phyloP scores from a whole-genome alignment of 805 yeast genomes.

The Hanseniaspora guilliermondii region DNA sequence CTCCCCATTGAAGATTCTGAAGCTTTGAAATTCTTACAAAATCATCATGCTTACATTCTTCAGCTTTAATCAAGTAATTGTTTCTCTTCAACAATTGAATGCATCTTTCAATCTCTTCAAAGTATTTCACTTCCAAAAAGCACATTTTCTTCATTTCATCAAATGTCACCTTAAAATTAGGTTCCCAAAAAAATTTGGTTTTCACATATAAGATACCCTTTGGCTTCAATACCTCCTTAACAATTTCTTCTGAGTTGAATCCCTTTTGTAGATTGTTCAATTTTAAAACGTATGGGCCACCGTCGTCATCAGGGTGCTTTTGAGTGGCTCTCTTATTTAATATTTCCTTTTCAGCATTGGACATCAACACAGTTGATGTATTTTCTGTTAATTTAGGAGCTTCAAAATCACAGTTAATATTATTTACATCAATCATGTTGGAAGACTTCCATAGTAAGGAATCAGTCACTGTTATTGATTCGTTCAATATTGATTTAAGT shows the following conservation, averaged over 20 bases:
- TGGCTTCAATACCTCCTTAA: slow-evolving; percentile 50
- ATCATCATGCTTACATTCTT: slow-evolving; percentile 1
- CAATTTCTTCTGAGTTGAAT: slow-evolving; percentile 36
- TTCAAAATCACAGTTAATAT: slow-evolving; percentile 9
- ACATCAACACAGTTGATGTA: slow-evolving; percentile 11
- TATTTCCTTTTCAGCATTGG: slow-evolving; percentile 12
- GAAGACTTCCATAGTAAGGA: not conserved
- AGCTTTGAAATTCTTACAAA: slow-evolving; percentile 3
- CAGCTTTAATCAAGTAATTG: slow-evolving; percentile 4
- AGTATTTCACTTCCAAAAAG: slow-evolving; percentile 38
- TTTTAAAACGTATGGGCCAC: slow-evolving; percentile 56
- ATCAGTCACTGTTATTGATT: not conserved
- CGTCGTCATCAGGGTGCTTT: slow-evolving; percentile 15
- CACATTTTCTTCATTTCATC: slow-evolving; percentile 39
- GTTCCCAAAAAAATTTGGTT: slow-evolving; percentile 50
- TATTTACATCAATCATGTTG: not conserved
- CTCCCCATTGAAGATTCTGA: slow-evolving; percentile 11
- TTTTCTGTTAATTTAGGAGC: slow-evolving; percentile 1
- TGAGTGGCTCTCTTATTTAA: not conserved
- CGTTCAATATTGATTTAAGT: slow-evolving; percentile 1
- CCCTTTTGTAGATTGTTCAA: slow-evolving; percentile 47
- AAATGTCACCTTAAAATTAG: slow-evolving; percentile 43
- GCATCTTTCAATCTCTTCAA: slow-evolving; percentile 28
- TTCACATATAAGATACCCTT: slow-evolving; percentile 47
- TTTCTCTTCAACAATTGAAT: slow-evolving; percentile 21